A percentile compares a stretch with the other conserved stretches of the same genome.
Conservation (phyloP, 805 yeast species). For the Lachancea sp. region DNA sequence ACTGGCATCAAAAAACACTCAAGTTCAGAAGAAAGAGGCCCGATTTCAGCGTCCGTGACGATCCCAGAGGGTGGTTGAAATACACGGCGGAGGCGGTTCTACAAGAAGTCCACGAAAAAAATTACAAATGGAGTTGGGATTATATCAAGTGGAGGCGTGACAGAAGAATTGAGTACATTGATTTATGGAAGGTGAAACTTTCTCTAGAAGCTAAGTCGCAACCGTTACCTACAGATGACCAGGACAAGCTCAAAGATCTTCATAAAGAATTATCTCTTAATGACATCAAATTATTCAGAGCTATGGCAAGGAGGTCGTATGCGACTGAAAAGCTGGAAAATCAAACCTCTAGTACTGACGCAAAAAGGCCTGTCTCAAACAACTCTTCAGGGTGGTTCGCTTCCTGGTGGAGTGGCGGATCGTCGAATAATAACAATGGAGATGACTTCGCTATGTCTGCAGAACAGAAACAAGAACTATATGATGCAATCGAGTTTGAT, state of each 20-base stretch:
- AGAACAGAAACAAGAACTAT: slow-evolving; percentile 82
- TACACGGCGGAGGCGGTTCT: slow-evolving; percentile 74
- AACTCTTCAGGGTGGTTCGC: slow-evolving; percentile 55
- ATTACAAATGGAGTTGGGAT: slow-evolving; percentile 86
- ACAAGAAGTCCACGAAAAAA: slow-evolving; percentile 73
- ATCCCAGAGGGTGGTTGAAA: slow-evolving; percentile 74
- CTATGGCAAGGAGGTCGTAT: slow-evolving; percentile 63
- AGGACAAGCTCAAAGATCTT: slow-evolving; percentile 41
- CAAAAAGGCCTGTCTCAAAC: slow-evolving; percentile 11
- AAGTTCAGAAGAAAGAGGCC: slow-evolving; percentile 74
- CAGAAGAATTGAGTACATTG: slow-evolving; percentile 60
- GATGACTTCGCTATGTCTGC: slow-evolving; percentile 57
- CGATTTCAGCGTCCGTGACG: slow-evolving; percentile 39
- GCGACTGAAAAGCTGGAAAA: slow-evolving; percentile 44
- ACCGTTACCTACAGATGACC: slow-evolving; percentile 32
- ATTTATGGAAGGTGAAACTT: slow-evolving; percentile 59
- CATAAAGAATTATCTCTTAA: slow-evolving; percentile 63
- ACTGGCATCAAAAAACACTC: slow-evolving; percentile 69
- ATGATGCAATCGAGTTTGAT: slow-evolving; percentile 88
- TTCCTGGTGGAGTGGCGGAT: slow-evolving; percentile 54
- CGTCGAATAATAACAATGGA: slow-evolving; percentile 28
- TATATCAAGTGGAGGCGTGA: slow-evolving; percentile 64
- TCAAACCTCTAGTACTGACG: slow-evolving; percentile 11
- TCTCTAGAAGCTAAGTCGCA: slow-evolving; percentile 30
- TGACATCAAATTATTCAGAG: slow-evolving; percentile 78